Percentiles rank a stretch among this genome's conserved stretches.
These are phyloP conservation scores for Peronospora farinosa DNA, from an alignment of 352 stramenopile genomes.

Conservation along the genomic window DNA sequence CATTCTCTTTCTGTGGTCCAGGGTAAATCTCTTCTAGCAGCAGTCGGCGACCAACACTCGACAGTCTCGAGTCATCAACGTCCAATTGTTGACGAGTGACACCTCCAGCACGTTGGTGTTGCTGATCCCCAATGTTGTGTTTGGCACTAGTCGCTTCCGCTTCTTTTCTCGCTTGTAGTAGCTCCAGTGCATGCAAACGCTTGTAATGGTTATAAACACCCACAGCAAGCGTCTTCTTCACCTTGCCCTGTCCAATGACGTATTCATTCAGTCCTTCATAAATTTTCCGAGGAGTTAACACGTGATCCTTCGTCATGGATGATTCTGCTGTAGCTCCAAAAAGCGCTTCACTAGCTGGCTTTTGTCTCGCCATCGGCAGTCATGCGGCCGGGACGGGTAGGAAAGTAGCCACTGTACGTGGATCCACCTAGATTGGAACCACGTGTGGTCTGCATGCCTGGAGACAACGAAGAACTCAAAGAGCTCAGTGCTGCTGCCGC, in stretches of 20 bases:
- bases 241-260: constrained; percentile 95
- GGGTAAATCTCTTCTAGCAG: constrained; percentile 63
- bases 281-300: constrained; percentile 90
- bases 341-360: constrained; percentile 55
- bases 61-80: constrained; percentile 25
- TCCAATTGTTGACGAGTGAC: constrained; percentile 33
- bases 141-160: constrained; percentile 23
- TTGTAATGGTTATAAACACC: constrained; percentile 99
- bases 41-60: constrained; percentile 43
- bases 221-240: constrained; percentile 94
- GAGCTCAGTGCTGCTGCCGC: constrained; percentile 60
- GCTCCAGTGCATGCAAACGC: constrained; percentile 71
- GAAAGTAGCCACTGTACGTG: constrained; percentile 23
- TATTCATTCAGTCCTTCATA: constrained; percentile 93
- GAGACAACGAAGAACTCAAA: constrained; percentile 52
- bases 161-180: constrained; percentile 43
- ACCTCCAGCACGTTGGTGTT: constrained; percentile 22
- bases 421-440: constrained; percentile 30
- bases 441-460: constrained; percentile 39
- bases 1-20: constrained; percentile 34
- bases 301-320: constrained; percentile 31
- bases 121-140: constrained; percentile 20
- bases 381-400: constrained; percentile 35
- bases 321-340: constrained; percentile 15
- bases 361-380: constrained; percentile 70